Percentiles rank a stretch among this genome's conserved stretches.
phyloP scores from a whole-genome alignment of 2,329 filamentous ascomycete species.

The Aaosphaeria pasadenensis region DNA sequence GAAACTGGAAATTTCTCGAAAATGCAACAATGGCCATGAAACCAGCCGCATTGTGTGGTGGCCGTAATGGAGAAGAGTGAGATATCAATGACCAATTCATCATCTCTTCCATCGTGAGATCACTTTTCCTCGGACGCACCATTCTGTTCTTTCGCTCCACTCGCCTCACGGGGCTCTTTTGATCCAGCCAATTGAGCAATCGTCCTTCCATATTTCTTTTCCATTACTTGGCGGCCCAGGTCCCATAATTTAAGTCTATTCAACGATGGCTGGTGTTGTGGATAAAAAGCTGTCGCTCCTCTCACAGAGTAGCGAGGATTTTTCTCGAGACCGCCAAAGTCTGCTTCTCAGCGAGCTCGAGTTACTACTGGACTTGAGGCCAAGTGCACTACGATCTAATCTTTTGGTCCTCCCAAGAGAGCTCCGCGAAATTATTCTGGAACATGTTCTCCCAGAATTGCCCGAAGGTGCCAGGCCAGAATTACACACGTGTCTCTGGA shows the following conservation, averaged over 20 bases:
- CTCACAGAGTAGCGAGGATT: slow-evolving; percentile 24
- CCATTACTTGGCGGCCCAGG: too few species aligned
- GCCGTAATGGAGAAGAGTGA: too few species aligned
- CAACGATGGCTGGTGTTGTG: slow-evolving; percentile 4
- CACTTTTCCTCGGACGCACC: too few species aligned
- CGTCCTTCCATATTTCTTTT: too few species aligned
- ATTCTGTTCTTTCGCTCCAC: too few species aligned
- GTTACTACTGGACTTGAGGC: slow-evolving; percentile 30
- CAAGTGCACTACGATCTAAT: slow-evolving; percentile 27
- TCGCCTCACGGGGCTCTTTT: too few species aligned
- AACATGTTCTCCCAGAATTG: slow-evolving; percentile 21
- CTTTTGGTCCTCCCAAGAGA: slow-evolving; percentile 30
- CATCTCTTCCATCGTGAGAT: too few species aligned
- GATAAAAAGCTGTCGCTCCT: slow-evolving; percentile 21
- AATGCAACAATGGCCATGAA: too few species aligned
- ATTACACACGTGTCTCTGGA: slow-evolving; percentile 34
- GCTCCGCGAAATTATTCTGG: slow-evolving; percentile 23
- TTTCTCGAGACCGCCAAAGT: slow-evolving; percentile 28
- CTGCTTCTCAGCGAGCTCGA: slow-evolving; percentile 32
- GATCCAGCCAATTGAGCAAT: too few species aligned
- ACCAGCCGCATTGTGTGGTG: too few species aligned
- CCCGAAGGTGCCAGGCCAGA: slow-evolving; percentile 15
- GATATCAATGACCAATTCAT: too few species aligned
- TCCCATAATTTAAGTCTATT: background rate
- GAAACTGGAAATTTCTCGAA: too few species aligned